Evolutionary conservation across 164 flowering plant genomes (phyloP).

Genomic region (Brasenia schreberi): DNA sequence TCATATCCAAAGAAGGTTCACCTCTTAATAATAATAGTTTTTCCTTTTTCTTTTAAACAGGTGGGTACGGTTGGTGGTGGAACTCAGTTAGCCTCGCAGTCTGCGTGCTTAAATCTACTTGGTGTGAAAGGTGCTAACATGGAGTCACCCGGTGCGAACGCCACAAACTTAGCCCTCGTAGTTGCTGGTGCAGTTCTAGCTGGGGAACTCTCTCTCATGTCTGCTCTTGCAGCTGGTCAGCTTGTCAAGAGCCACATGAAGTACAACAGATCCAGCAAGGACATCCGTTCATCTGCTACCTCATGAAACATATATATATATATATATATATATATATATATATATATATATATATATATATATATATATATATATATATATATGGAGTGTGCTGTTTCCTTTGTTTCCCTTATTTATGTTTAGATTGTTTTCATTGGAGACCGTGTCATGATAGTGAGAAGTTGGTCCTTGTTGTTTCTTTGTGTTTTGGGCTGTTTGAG

Average conservation of each 20-base stretch:
- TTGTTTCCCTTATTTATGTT: too few relatives aligned
- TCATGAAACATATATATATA: background rate
- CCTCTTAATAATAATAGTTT: too few relatives aligned
- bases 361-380: too few relatives aligned
- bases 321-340: too few relatives aligned
- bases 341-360: too few relatives aligned
- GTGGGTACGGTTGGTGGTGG: conserved; percentile 80
- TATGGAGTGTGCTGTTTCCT: too few relatives aligned
- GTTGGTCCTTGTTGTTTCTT: too few relatives aligned
- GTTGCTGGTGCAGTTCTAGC: conserved; percentile 70
- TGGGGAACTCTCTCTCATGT: conserved; percentile 73
- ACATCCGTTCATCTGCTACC: conserved; percentile 19
- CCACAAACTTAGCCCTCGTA: conserved; percentile 45
- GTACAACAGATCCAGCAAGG: conserved; percentile 52
- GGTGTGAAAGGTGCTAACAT: conserved; percentile 63
- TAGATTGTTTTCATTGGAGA: too few relatives aligned
- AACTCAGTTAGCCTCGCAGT: conserved; percentile 61
- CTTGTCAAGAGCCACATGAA: conserved; percentile 69
- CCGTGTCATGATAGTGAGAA: too few relatives aligned
- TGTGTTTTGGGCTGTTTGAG: too few relatives aligned
- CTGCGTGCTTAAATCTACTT: conserved; percentile 57
- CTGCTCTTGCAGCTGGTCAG: conserved; percentile 68
- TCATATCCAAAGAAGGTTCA: too few relatives aligned
- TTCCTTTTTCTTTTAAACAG: conserved; percentile 12
- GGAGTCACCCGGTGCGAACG: conserved; percentile 41